Conservation (phyloP, 805 yeast species). For the Pichia scutulata region DNA sequence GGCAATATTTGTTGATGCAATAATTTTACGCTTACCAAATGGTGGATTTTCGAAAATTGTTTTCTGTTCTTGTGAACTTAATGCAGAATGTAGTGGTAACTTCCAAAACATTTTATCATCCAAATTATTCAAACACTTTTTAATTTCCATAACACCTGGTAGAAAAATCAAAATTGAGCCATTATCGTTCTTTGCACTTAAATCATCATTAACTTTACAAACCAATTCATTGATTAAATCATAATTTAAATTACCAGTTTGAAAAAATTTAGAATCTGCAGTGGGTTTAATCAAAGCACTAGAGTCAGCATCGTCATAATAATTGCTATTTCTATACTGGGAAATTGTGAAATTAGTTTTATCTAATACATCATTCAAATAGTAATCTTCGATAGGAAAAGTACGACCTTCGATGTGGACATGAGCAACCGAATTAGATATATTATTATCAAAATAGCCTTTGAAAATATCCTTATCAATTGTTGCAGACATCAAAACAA, state of each 20-base stretch:
- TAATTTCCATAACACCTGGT: constrained; percentile 89
- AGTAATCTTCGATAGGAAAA: constrained; percentile 77
- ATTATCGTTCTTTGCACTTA: constrained; percentile 32
- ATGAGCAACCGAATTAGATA: constrained; percentile 37
- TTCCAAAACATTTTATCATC: constrained; percentile 29
- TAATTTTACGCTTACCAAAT: constrained; percentile 57
- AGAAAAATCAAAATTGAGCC: constrained; percentile 82
- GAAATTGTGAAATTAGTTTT: constrained; percentile 49
- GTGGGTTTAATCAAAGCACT: constrained; percentile 43
- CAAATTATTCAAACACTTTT: constrained; percentile 45
- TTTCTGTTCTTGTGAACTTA: constrained; percentile 75
- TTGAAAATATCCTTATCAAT: constrained; percentile 65
- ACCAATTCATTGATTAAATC: constrained; percentile 59
- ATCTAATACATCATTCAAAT: constrained; percentile 58
- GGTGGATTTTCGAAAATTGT: constrained; percentile 58
- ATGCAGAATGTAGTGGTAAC: constrained; percentile 83
- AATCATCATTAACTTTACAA: constrained; percentile 40
- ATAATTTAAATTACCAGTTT: constrained; percentile 63
- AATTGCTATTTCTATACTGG: background rate
- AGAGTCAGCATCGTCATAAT: constrained; percentile 9
- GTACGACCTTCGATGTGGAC: constrained; percentile 90
- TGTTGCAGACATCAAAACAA: constrained; percentile 91
- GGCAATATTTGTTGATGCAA: constrained; percentile 89
- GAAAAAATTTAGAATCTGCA: constrained; percentile 60
- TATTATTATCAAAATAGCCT: constrained; percentile 48